Conservation (phyloP, 2,329 filamentous ascomycete species). For the Ascomycota sp. region DNA sequence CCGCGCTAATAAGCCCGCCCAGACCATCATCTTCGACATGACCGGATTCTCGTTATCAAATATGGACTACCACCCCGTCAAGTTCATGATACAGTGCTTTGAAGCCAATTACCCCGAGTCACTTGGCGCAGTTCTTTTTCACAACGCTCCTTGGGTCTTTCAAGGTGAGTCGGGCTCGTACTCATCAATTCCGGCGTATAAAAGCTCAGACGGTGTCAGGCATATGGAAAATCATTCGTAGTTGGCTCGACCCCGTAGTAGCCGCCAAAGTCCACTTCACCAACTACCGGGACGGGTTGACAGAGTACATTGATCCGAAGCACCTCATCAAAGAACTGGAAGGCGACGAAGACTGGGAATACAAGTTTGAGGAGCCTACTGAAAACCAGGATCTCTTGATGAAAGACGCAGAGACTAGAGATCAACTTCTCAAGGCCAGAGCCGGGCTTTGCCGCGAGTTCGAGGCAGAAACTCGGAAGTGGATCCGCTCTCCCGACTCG, state of each 20-base stretch:
- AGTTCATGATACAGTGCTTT: constrained; percentile 99
- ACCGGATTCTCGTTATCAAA: constrained; percentile 83
- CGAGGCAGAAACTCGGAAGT: constrained; percentile 53
- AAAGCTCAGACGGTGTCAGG: constrained; percentile 22
- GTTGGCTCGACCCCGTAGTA: constrained; percentile 94
- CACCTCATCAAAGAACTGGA: constrained; percentile 70
- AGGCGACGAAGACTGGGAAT: constrained; percentile 69
- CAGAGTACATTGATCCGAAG: constrained; percentile 48
- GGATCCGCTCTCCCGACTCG: constrained; percentile 36
- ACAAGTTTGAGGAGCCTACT: constrained; percentile 59
- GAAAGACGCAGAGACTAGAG: constrained; percentile 41
- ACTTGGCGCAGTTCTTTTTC: constrained; percentile 72
- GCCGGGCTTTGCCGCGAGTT: constrained; percentile 48
- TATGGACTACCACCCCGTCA: constrained; percentile 95
- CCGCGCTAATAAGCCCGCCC: not conserved
- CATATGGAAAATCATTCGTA: constrained; percentile 89
- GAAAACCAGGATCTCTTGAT: constrained; percentile 58
- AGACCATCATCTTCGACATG: constrained; percentile 95
- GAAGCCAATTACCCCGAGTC: constrained; percentile 96
- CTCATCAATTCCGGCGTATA: not conserved
- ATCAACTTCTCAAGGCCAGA: constrained; percentile 42
- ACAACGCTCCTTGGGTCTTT: constrained; percentile 95
- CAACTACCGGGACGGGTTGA: constrained; percentile 58
- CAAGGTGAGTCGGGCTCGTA: constrained; percentile 37
- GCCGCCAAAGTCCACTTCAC: constrained; percentile 88